phyloP scores from a whole-genome alignment of 768 basidiomycete genomes.

The Lentinula boryana region DNA sequence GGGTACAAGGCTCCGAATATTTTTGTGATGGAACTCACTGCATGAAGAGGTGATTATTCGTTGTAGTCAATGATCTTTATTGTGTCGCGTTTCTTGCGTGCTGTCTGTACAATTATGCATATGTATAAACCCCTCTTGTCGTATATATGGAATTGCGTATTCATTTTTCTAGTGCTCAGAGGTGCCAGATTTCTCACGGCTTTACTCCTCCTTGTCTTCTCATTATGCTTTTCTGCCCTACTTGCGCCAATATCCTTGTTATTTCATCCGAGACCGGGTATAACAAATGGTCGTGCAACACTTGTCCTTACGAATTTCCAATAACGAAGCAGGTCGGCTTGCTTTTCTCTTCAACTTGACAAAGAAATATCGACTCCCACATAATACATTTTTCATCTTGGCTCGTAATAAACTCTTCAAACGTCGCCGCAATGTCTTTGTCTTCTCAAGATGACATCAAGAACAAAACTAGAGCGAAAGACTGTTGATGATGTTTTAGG shows the following conservation, averaged over 20 bases:
- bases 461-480: constrained; percentile 83
- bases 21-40: constrained; percentile 54
- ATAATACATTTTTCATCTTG: not conserved
- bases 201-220: not conserved
- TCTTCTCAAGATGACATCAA: constrained; percentile 76
- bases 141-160: too few relatives aligned
- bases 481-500: constrained; percentile 94
- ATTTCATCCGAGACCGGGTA: constrained; percentile 73
- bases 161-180: too few relatives aligned
- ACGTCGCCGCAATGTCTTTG: not conserved
- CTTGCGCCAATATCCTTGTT: constrained; percentile 83
- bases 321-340: constrained; percentile 70
- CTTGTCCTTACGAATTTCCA: constrained; percentile 94
- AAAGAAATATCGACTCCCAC: not conserved
- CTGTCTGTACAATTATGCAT: not conserved
- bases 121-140: not conserved
- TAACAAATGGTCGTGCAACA: constrained; percentile 92
- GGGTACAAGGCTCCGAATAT: constrained; percentile 79
- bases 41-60: not conserved
- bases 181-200: not conserved
- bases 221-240: constrained; percentile 89
- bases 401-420: not conserved
- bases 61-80: not conserved
- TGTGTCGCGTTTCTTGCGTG: not conserved
- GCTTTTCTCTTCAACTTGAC: not conserved